phyloP scores from a whole-genome alignment of 2,329 filamentous ascomycete species.

The Didymella segeticola region DNA sequence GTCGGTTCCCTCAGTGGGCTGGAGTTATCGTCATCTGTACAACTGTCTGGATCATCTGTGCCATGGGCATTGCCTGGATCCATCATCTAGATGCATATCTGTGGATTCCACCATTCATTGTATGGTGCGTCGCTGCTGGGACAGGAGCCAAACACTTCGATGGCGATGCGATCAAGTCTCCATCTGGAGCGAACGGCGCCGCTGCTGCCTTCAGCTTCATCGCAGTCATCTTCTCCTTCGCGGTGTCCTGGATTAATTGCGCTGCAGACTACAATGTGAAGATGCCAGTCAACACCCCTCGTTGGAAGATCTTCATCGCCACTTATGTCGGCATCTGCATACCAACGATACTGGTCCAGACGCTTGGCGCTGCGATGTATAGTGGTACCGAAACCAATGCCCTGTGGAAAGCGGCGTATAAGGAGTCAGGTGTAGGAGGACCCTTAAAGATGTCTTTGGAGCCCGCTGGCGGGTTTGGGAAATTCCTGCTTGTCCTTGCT shows the following conservation, averaged over 20 bases:
- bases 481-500: background rate
- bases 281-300: conserved; percentile 1
- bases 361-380: background rate
- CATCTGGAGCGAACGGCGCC: conserved; percentile 40
- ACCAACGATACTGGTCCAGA: background rate
- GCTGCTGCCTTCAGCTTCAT: conserved; percentile 47
- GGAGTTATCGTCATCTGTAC: conserved; percentile 50
- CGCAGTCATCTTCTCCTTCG: conserved; percentile 48
- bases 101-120: conserved; percentile 48
- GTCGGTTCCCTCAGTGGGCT: conserved; percentile 47
- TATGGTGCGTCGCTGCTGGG: conserved; percentile 49
- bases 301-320: background rate
- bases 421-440: background rate
- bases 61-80: conserved; percentile 49
- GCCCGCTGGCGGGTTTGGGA: background rate
- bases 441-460: background rate
- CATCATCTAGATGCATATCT: conserved; percentile 47
- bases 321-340: background rate
- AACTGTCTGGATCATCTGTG: conserved; percentile 48
- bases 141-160: conserved; percentile 46
- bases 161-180: conserved; percentile 30
- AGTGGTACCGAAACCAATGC: background rate
- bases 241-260: conserved; percentile 49
- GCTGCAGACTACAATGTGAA: conserved; percentile 44
- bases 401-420: background rate